Percentiles rank a stretch among this genome's conserved stretches.
These are phyloP conservation scores for Pythium dissimile DNA, from an alignment of 352 stramenopile genomes.

Conservation along the genomic window DNA sequence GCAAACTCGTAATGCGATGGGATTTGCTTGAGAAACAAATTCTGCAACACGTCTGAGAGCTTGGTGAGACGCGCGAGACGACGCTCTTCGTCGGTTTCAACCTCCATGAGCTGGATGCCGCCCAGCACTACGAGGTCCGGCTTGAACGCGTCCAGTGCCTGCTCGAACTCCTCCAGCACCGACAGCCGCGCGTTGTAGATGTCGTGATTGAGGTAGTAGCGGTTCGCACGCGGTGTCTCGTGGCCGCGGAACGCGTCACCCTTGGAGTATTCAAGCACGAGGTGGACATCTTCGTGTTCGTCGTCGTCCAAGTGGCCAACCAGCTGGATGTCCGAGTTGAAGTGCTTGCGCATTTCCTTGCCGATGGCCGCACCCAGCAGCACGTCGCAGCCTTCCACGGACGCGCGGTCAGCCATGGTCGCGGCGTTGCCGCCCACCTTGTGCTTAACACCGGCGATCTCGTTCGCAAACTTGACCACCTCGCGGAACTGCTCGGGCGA, in stretches of 20 bases:
- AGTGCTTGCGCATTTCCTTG: slow-evolving; percentile 70
- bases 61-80: slow-evolving; percentile 53
- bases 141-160: slow-evolving; percentile 48
- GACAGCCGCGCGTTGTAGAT: slow-evolving; percentile 80
- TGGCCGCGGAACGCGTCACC: slow-evolving; percentile 60
- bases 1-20: slow-evolving; percentile 83
- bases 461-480: slow-evolving; percentile 65
- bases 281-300: slow-evolving; percentile 72
- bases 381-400: slow-evolving; percentile 64
- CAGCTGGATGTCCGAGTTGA: slow-evolving; percentile 57
- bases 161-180: slow-evolving; percentile 75
- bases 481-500: slow-evolving; percentile 72
- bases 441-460: slow-evolving; percentile 48
- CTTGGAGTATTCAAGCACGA: slow-evolving; percentile 77
- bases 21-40: slow-evolving; percentile 53
- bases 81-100: slow-evolving; percentile 58
- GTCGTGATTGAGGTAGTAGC: slow-evolving; percentile 86
- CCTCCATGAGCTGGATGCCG: slow-evolving; percentile 81
- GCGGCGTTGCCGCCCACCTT: slow-evolving; percentile 77
- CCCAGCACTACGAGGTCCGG: slow-evolving; percentile 79
- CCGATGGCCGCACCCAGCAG: slow-evolving; percentile 73
- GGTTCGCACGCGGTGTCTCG: slow-evolving; percentile 65
- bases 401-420: slow-evolving; percentile 72
- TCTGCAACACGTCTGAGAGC: slow-evolving; percentile 68
- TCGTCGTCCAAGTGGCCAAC: slow-evolving; percentile 56